A percentile compares a stretch with the other conserved stretches of the same genome.
Conservation (phyloP, 2,329 filamentous ascomycete species). For the Chaetoscypha palmicola region DNA sequence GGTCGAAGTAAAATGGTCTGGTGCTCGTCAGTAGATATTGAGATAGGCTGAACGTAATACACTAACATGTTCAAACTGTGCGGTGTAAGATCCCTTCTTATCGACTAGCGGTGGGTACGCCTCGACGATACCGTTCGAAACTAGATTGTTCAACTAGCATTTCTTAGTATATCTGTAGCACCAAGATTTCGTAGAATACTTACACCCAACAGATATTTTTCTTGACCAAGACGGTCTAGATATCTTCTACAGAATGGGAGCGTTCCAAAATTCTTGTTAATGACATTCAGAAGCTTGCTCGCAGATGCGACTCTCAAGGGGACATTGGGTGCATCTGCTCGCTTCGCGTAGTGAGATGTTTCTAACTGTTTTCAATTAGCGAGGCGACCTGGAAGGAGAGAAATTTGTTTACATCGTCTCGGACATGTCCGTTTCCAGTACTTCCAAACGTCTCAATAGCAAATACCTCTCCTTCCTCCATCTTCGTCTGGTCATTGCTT, state of each 20-base stretch:
- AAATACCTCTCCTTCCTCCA: conserved; percentile 95
- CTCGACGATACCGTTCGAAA: conserved; percentile 77
- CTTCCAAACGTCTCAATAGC: conserved; percentile 95
- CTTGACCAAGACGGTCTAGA: conserved; percentile 84
- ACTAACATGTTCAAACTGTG: conserved; percentile 83
- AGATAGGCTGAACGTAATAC: not conserved
- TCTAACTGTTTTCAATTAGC: conserved; percentile 49
- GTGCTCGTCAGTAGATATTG: conserved; percentile 38
- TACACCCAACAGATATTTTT: conserved; percentile 90
- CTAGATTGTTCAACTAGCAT: conserved; percentile 72
- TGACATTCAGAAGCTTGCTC: conserved; percentile 76
- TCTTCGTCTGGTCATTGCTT: conserved; percentile 80
- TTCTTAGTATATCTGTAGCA: conserved; percentile 25
- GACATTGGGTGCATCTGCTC: conserved; percentile 65
- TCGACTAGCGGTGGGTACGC: conserved; percentile 85
- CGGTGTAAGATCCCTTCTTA: conserved; percentile 90
- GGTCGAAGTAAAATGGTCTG: conserved; percentile 71
- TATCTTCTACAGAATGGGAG: conserved; percentile 87
- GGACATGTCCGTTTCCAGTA: conserved; percentile 81
- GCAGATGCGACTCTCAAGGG: conserved; percentile 73
- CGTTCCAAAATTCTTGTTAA: conserved; percentile 95
- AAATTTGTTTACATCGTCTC: conserved; percentile 62
- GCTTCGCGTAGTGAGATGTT: conserved; percentile 80
- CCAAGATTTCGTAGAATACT: conserved; percentile 32
- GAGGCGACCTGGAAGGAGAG: not conserved